Evolutionary conservation across 164 flowering plant species (phyloP).

Genomic region (Tetrastigma voinierianum): DNA sequence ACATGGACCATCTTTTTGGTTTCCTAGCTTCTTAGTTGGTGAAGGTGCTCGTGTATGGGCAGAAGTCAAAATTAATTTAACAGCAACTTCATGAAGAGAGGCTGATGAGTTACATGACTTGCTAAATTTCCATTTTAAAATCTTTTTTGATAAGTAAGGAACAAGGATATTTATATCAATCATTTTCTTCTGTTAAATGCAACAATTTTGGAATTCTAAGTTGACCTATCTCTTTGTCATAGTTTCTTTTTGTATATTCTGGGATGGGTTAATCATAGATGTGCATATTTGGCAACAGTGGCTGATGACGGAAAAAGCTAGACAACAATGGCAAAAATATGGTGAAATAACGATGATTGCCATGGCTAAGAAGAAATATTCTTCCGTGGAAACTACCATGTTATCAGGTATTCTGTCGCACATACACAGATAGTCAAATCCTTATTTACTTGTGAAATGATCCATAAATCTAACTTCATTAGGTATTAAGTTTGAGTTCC

Average conservation of each 20-base stretch:
- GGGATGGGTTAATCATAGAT: slow-evolving; percentile 4
- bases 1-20: slow-evolving; percentile 2
- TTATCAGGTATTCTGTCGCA: slow-evolving; percentile 27
- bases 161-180: not conserved
- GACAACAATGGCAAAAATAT: slow-evolving; percentile 66
- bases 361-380: slow-evolving; percentile 26
- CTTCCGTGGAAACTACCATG: slow-evolving; percentile 15
- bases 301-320: slow-evolving; percentile 86
- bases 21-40: slow-evolving; percentile 79
- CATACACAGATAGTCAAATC: not conserved
- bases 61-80: slow-evolving; percentile 47
- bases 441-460: no score
- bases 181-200: not conserved
- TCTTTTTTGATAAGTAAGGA: not conserved
- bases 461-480: not conserved
- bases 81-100: slow-evolving; percentile 40
- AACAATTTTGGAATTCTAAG: not conserved
- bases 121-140: not conserved
- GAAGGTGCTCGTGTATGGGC: slow-evolving; percentile 93
- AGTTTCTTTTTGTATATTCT: slow-evolving; percentile 1
- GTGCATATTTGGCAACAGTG: slow-evolving; percentile 48
- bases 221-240: not conserved
- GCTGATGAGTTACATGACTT: slow-evolving; percentile 52
- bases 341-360: slow-evolving; percentile 61
- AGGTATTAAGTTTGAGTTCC: not conserved